Evolutionary conservation across 2,329 filamentous ascomycete species (phyloP).

Genomic region (Penicillium decumbens): DNA sequence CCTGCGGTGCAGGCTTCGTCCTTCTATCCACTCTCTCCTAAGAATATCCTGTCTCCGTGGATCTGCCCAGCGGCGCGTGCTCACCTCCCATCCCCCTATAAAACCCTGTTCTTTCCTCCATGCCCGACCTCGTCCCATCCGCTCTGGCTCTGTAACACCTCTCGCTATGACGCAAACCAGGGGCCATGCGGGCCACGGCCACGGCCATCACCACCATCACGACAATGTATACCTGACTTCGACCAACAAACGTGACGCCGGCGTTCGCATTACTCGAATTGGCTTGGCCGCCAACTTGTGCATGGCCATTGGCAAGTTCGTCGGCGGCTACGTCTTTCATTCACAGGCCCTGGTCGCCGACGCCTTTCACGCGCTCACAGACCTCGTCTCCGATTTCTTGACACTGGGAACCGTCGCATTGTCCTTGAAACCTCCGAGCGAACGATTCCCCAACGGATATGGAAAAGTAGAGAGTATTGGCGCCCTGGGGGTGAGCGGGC

Average conservation of each 20-base stretch:
- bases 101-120: slow-evolving; percentile 9
- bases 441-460: slow-evolving; percentile 82
- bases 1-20: slow-evolving; percentile 38
- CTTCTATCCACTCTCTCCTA: slow-evolving; percentile 19
- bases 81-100: slow-evolving; percentile 18
- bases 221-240: slow-evolving; percentile 81
- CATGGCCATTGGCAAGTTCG: slow-evolving; percentile 90
- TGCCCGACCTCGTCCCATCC: slow-evolving; percentile 12
- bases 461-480: slow-evolving; percentile 97
- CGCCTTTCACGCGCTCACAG: slow-evolving; percentile 90
- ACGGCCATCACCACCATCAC: slow-evolving; percentile 69
- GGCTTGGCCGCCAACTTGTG: slow-evolving; percentile 82
- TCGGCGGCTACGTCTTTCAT: slow-evolving; percentile 90
- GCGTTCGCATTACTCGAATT: slow-evolving; percentile 87
- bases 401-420: slow-evolving; percentile 92
- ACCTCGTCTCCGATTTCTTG: slow-evolving; percentile 90
- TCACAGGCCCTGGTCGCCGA: slow-evolving; percentile 91
- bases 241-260: slow-evolving; percentile 81
- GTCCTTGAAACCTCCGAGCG: slow-evolving; percentile 78
- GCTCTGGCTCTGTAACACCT: slow-evolving; percentile 7
- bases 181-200: slow-evolving; percentile 44
- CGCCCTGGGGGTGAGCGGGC: slow-evolving; percentile 84
- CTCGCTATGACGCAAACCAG: slow-evolving; percentile 41
- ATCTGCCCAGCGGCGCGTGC: slow-evolving; percentile 19
- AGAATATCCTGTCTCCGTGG: slow-evolving; percentile 11